Conservation (phyloP, 2,329 filamentous ascomycete genomes). For the Graphilbum ipis-grandicollis region DNA sequence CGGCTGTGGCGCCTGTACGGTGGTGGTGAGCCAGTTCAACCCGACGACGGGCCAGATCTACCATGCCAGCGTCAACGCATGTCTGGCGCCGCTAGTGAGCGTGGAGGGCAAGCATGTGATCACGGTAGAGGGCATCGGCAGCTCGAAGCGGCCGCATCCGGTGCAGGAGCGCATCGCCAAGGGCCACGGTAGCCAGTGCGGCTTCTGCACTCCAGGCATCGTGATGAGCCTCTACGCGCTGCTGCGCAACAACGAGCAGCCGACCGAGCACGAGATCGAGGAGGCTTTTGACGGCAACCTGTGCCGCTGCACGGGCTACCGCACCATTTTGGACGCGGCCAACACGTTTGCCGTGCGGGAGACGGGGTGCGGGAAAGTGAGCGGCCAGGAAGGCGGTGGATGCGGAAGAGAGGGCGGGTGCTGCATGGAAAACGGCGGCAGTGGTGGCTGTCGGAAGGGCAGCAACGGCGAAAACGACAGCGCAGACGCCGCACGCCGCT, state of each 20-base stretch:
- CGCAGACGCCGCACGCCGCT: slow-evolving; percentile 27
- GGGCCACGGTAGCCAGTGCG: slow-evolving; percentile 73
- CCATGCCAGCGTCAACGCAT: slow-evolving; percentile 93
- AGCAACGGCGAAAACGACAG: no score
- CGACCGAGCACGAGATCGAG: slow-evolving; percentile 70
- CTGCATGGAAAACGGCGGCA: slow-evolving; percentile 49
- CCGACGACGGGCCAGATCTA: slow-evolving; percentile 86
- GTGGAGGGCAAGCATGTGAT: slow-evolving; percentile 97
- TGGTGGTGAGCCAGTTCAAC: slow-evolving; percentile 86
- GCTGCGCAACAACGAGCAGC: slow-evolving; percentile 64
- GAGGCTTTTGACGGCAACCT: slow-evolving; percentile 96
- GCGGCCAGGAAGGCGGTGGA: slow-evolving; percentile 18
- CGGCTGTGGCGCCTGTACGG: slow-evolving; percentile 89
- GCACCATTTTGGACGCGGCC: slow-evolving; percentile 84
- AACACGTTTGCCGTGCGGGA: slow-evolving; percentile 56
- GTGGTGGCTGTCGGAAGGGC: slow-evolving; percentile 33
- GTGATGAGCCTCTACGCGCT: slow-evolving; percentile 96
- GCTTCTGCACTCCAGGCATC: slow-evolving; percentile 94
- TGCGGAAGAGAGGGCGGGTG: slow-evolving; percentile 33
- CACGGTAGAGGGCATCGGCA: slow-evolving; percentile 90
- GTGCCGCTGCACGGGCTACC: slow-evolving; percentile 88
- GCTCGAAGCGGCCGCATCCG: slow-evolving; percentile 71
- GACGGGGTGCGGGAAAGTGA: slow-evolving; percentile 30
- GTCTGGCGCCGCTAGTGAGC: slow-evolving; percentile 78
- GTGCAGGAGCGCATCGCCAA: slow-evolving; percentile 82